Base-by-base conservation (phyloP, 2,329 filamentous ascomycete genomes). In the Aspergillus proliferans region DNA sequence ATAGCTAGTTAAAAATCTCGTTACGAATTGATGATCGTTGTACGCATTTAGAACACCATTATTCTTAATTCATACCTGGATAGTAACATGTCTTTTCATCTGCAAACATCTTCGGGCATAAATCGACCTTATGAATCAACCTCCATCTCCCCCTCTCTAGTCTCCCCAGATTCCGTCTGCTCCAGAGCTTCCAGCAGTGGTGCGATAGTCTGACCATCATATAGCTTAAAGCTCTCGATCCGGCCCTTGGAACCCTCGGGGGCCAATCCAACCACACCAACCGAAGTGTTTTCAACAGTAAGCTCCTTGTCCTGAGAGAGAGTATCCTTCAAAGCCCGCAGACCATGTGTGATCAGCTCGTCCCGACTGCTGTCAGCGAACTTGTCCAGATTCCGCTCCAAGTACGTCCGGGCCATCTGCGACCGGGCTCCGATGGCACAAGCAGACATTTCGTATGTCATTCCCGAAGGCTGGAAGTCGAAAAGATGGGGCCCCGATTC, bases 321-420 rank as follows among this genome's bases (percentile, higher is more conserved):
- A 60, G 87, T 95, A 78, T 98, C 93, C 79, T 95, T 95, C 67
- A 98, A 77, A 46, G 93, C 92, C 66, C 82, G 82, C 66, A 98
- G 76, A 28, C 92, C 93, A 75, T 98, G 93, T 72, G 83, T 84
- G 62, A 98, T 85, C 65, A 98, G 76, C 71, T 95, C 88, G 66
- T 96, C 92, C 62, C 88, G 79, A 55, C 79, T 82, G 66, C 84
- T 85, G 57, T 80, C 79, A 62, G 82, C 80, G 69, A 98, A 97
- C 58, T 83, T 76, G 55, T 95, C 91, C 53, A 96, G 74, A 73
- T 96, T 87, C 65, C 89, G 82, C 80, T 98, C 93, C 48, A 98
- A 78, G 72, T 98, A 98, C 55, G 93, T 98, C 65, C 93, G 80
- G 21, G 93, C 93, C 89, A 97, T 97, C 77, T 98, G 93, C 70